phyloP scores from a whole-genome alignment of 148 eudicot genomes.

The Rhododendron henanense region DNA sequence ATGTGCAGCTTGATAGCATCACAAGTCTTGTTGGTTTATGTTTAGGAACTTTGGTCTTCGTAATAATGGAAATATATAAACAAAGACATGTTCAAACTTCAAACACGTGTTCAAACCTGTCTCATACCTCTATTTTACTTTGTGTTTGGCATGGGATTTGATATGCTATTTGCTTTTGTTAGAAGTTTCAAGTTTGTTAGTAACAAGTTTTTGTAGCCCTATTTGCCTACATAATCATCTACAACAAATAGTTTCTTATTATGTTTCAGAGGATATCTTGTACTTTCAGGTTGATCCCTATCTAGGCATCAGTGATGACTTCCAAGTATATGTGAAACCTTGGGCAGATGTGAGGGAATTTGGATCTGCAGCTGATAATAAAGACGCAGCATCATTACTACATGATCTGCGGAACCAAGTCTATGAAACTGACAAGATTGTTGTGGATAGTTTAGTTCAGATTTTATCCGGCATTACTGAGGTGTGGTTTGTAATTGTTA shows the following conservation, averaged over 20 bases:
- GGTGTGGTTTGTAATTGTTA: conserved; percentile 33
- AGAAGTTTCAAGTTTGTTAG: not conserved
- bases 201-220: not conserved
- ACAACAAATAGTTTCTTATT: not conserved
- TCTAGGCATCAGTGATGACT: conserved; percentile 68
- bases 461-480: conserved; percentile 49
- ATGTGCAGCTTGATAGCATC: not conserved
- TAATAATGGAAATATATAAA: not conserved
- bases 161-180: not conserved
- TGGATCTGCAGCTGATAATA: conserved; percentile 62
- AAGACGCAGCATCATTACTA: conserved; percentile 44
- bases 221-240: not conserved
- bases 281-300: conserved; percentile 64
- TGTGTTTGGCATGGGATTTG: not conserved
- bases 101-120: not conserved
- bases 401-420: conserved; percentile 41
- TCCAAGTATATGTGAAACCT: conserved; percentile 67
- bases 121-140: not conserved
- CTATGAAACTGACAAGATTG: conserved; percentile 39
- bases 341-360: conserved; percentile 44
- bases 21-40: not conserved
- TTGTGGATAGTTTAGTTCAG: conserved; percentile 45
- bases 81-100: not conserved
- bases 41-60: not conserved
- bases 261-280: not conserved